phyloP scores from a whole-genome alignment of 192 early-diverging fungal species.

The Coemansia sp. region DNA sequence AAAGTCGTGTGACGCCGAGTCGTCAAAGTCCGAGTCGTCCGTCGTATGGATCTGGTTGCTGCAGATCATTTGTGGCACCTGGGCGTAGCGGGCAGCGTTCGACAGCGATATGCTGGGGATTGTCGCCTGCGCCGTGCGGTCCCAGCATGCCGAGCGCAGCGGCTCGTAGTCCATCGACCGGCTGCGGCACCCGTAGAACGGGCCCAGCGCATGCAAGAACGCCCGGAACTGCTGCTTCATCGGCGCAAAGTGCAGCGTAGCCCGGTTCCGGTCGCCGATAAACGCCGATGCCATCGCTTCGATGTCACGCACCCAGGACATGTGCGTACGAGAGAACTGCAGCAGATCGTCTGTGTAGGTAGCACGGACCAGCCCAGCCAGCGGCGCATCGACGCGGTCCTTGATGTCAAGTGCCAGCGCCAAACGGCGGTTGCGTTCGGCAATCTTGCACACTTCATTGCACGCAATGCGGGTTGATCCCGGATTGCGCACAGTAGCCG shows the following conservation, averaged over 20 bases:
- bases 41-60: conserved; percentile 26
- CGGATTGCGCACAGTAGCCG: conserved; percentile 39
- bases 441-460: conserved; percentile 77
- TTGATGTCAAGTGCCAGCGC: conserved; percentile 75
- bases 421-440: conserved; percentile 75
- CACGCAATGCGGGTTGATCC: conserved; percentile 62
- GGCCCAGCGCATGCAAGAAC: conserved; percentile 71
- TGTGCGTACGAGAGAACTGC: conserved; percentile 64
- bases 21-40: conserved; percentile 30
- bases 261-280: conserved; percentile 58
- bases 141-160: conserved; percentile 64
- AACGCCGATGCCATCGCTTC: conserved; percentile 69
- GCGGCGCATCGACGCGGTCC: conserved; percentile 44
- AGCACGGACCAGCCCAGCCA: conserved; percentile 42
- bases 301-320: conserved; percentile 65
- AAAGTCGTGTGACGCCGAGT: conserved; percentile 31
- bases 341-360: conserved; percentile 65
- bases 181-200: conserved; percentile 69
- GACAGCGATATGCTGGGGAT: conserved; percentile 43
- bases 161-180: conserved; percentile 82
- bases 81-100: conserved; percentile 31
- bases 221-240: conserved; percentile 65
- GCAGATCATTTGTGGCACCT: conserved; percentile 35
- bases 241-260: conserved; percentile 64
- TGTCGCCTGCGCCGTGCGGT: conserved; percentile 21